Conservation (phyloP, 257 asterid genomes). For the Solanum gandarillasii region DNA sequence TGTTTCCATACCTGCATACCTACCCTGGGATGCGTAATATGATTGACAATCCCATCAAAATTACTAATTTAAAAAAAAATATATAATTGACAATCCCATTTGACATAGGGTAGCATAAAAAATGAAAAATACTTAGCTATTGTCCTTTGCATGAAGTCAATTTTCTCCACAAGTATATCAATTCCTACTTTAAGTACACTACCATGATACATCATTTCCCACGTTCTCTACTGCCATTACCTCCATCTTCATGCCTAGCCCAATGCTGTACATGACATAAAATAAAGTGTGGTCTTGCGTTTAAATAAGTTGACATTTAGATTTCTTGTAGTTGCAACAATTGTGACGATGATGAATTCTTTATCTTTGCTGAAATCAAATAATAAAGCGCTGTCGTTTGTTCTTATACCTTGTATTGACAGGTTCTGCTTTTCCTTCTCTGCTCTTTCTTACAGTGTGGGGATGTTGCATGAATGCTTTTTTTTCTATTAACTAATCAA, state of each 20-base stretch:
- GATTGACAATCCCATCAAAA: not conserved
- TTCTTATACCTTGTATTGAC: not conserved
- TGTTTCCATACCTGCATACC: not conserved
- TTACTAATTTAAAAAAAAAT: too few relatives aligned
- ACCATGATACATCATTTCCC: not conserved
- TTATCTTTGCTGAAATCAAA: not conserved
- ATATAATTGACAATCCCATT: not conserved
- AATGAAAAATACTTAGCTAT: not conserved
- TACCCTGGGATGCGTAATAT: not conserved
- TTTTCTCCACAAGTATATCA: not conserved
- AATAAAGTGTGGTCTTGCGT: not conserved
- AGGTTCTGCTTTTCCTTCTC: not conserved
- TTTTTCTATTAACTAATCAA: not conserved
- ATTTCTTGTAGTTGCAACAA: not conserved
- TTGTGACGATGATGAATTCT: not conserved
- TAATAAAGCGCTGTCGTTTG: not conserved
- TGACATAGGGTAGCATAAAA: not conserved
- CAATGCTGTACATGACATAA: not conserved
- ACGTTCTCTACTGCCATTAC: not conserved
- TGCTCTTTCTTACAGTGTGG: not conserved
- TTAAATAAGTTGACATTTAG: not conserved
- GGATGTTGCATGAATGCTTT: not conserved
- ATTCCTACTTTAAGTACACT: not conserved
- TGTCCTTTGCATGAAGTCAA: not conserved
- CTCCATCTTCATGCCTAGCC: not conserved